Evolutionary conservation across 1,139 yeast genomes (phyloP).

Genomic region (Debaryomyces sp.): DNA sequence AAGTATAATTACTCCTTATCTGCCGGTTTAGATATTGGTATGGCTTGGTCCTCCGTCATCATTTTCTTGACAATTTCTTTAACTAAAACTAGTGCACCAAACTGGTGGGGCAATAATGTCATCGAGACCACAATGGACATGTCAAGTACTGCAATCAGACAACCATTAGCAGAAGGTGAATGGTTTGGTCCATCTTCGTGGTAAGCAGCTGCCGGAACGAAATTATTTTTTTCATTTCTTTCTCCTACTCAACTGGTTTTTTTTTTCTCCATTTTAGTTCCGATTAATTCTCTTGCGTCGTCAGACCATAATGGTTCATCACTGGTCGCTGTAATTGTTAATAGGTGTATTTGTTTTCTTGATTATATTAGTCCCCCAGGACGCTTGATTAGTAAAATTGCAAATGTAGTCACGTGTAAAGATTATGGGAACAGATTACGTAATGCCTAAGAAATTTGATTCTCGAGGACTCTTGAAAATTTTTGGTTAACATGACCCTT

Average conservation of each 20-base stretch:
- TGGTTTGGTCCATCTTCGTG: constrained; percentile 21
- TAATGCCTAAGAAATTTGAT: not conserved
- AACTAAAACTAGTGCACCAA: constrained; percentile 28
- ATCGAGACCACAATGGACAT: constrained; percentile 32
- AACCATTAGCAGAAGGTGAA: constrained; percentile 13
- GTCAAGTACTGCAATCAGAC: constrained; percentile 15
- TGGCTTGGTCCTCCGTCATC: constrained; percentile 53
- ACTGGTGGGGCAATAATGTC: constrained; percentile 57
- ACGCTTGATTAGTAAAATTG: not conserved
- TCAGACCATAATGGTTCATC: not conserved
- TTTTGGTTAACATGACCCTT: not conserved
- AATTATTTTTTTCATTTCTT: not conserved
- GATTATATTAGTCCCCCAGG: not conserved
- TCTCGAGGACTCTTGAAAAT: constrained; percentile 4
- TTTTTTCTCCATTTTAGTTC: not conserved
- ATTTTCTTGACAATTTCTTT: constrained; percentile 53
- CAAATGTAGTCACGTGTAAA: not conserved
- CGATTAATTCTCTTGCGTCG: not conserved
- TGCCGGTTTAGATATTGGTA: constrained; percentile 59
- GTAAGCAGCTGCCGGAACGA: constrained; percentile 15
- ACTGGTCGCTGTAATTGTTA: not conserved
- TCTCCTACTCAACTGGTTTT: not conserved
- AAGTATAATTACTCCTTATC: constrained; percentile 63
- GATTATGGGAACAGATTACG: not conserved
- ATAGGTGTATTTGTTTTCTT: not conserved